phyloP scores from a whole-genome alignment of 140 eudicot species.

The Eryngium alpinum region DNA sequence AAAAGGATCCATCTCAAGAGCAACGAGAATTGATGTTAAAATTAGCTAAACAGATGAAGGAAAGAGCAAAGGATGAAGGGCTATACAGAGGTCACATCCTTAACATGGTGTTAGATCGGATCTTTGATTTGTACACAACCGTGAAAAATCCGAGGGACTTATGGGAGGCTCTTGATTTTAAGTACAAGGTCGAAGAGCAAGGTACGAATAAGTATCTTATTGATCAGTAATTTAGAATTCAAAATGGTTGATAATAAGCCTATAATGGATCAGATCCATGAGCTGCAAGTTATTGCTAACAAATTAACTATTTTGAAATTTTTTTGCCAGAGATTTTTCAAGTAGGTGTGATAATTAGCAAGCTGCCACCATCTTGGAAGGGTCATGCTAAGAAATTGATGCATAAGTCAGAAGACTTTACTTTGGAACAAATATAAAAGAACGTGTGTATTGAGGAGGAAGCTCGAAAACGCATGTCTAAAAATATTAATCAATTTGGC shows the following conservation, averaged over 20 bases:
- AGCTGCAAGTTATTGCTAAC: neutral
- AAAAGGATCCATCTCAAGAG: neutral
- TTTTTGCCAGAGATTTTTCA: neutral
- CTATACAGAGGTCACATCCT: constrained; percentile 11
- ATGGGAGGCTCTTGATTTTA: constrained; percentile 6
- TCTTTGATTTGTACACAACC: neutral
- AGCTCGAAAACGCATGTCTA: neutral
- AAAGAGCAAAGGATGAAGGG: constrained; percentile 11
- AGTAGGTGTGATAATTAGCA: neutral
- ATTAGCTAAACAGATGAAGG: neutral
- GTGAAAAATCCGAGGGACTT: neutral
- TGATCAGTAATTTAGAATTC: too few species aligned
- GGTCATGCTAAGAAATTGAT: neutral
- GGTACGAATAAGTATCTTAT: too few species aligned
- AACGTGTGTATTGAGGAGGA: neutral
- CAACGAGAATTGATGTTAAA: too few species aligned
- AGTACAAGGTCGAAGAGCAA: neutral
- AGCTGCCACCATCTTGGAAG: neutral
- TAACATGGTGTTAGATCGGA: neutral
- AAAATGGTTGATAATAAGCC: too few species aligned
- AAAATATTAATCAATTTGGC: too few species aligned
- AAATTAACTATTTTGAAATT: neutral
- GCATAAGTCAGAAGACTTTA: neutral
- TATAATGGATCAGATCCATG: too few species aligned
- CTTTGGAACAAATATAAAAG: neutral